These are phyloP conservation scores for Seiridium unicorne DNA, from an alignment of 2,329 filamentous ascomycete species.

Conservation along the genomic window DNA sequence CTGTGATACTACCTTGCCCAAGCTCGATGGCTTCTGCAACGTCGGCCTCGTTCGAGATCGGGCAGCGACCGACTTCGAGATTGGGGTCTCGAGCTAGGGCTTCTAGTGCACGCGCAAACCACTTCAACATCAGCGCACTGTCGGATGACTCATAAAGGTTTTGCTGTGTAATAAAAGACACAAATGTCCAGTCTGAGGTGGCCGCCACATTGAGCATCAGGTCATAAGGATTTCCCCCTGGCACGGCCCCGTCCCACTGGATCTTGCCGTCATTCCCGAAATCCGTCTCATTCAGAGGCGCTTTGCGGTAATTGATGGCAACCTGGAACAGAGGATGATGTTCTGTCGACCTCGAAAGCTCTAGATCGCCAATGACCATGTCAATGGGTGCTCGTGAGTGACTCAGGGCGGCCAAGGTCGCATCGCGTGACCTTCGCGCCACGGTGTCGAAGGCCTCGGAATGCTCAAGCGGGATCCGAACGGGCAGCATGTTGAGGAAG, in stretches of 20 bases:
- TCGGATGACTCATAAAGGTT: too few species aligned
- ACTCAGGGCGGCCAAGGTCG: not conserved
- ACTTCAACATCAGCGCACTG: too few species aligned
- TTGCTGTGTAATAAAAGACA: too few species aligned
- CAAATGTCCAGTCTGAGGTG: too few species aligned
- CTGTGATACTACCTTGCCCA: slow-evolving; percentile 10
- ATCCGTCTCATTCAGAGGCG: not conserved
- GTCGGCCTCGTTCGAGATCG: too few species aligned
- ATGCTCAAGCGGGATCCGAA: not conserved
- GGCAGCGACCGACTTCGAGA: slow-evolving; percentile 9
- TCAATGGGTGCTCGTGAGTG: not conserved
- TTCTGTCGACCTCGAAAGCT: not conserved
- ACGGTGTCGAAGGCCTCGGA: not conserved
- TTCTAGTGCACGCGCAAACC: slow-evolving; percentile 4
- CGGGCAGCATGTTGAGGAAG: not conserved
- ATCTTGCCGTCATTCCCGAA: not conserved
- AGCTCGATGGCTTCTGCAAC: not conserved
- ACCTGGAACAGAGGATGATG: not conserved
- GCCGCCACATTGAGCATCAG: not conserved
- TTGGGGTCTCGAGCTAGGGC: slow-evolving; percentile 15
- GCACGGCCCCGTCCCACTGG: not conserved
- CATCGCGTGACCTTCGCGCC: not conserved
- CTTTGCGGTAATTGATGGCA: not conserved
- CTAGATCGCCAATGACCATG: not conserved
- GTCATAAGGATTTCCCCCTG: not conserved